phyloP scores from a whole-genome alignment of 257 asterid genomes.

The Solanum ahanhuiri region DNA sequence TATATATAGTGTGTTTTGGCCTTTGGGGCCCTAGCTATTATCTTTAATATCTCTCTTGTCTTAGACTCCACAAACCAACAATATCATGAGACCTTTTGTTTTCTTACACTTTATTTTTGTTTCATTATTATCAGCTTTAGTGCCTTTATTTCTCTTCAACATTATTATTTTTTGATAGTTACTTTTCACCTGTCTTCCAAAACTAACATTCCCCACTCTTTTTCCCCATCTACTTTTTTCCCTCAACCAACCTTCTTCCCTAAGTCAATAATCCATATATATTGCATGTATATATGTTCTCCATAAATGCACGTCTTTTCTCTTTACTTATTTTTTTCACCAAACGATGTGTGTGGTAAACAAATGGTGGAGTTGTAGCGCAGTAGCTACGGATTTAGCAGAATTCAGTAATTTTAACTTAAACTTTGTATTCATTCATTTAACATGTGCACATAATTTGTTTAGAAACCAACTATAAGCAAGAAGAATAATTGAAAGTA shows the following conservation, averaged over 20 bases:
- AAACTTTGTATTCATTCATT: neutral
- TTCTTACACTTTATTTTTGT: conserved; percentile 1
- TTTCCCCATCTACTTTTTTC: conserved; percentile 8
- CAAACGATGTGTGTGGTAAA: neutral
- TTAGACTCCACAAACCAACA: neutral
- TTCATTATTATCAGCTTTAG: neutral
- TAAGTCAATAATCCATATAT: neutral
- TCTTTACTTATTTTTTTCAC: neutral
- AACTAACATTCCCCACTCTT: conserved; percentile 5
- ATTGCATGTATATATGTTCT: neutral
- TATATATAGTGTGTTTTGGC: neutral
- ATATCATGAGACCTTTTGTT: neutral
- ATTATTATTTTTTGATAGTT: conserved; percentile 7
- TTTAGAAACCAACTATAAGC: neutral
- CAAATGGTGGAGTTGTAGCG: neutral
- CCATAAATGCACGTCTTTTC: neutral
- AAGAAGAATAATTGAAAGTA: neutral
- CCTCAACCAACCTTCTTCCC: conserved; percentile 12
- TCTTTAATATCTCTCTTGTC: neutral
- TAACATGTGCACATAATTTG: neutral
- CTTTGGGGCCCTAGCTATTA: neutral
- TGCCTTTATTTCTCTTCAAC: neutral
- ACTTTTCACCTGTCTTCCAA: conserved; percentile 13
- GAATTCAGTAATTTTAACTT: neutral
- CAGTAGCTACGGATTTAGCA: neutral